Evolutionary conservation across 164 flowering plant species (phyloP), one percentile per base, ranked within the genome.

Genomic region (Vitis rotundifolia): DNA sequence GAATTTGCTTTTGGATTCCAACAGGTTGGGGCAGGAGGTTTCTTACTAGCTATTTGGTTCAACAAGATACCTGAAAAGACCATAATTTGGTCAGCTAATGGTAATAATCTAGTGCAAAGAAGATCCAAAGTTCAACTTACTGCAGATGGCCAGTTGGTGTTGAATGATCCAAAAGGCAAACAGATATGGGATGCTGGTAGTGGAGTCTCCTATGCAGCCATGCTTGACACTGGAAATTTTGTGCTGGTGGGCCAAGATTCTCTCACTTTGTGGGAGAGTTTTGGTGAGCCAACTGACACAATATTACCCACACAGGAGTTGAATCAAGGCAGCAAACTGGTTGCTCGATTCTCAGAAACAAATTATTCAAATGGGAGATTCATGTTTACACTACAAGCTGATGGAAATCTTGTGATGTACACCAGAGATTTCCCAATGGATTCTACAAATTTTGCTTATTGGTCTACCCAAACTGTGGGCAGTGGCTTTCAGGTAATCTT

Each of bases 141-240:
- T 18, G 49, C 75, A 0, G 69, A 67, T n/a, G 28, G 54, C 0
- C 79, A 86, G 12, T 47, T 82, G 1, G 71, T 70, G 8, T 82
- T 84, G 10, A 47, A 15, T 8, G 69, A 51, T 49, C 77, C 84
- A 16, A 53, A 51, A 49, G 86, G 82, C 44, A 18, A 26, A 2
- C 48, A 54, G 52, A 8, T 80, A 6, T 83, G 85, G 86, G 59
- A 61, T 5, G 0, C 1, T 8, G 6, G 6, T 11, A 15, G 58
- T 1, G 52, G 7, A 15, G 81, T 64, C 12, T 48, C 78, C 37
- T 26, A 60, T 57, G 86, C 64, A 7, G 10, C 58, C 8, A 63
- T 86, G 83, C 61, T 65, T 12, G 83, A 86, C 22, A 70, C 78
- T 0, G 87, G 89, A 1, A 86, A 86, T 60, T 81, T 86, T 54